A percentile compares a stretch with the other conserved stretches of the same genome.
phyloP scores from a whole-genome alignment of 257 asterid genomes.

The Verbascum thapsus region DNA sequence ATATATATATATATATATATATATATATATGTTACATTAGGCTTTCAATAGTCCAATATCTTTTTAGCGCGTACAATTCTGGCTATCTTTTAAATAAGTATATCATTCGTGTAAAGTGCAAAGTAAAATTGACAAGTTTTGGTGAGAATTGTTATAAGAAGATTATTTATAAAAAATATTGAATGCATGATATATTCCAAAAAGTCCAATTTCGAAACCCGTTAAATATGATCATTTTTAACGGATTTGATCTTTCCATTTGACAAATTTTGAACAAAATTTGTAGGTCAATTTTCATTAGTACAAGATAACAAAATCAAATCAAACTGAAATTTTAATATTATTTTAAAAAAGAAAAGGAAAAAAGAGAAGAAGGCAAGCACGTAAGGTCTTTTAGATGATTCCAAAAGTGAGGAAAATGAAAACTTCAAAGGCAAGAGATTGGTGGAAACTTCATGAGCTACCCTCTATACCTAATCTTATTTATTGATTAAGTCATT shows the following conservation, averaged over 20 bases:
- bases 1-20: too few relatives aligned
- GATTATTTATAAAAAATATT: too few relatives aligned
- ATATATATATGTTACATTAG: too few relatives aligned
- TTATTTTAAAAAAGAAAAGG: not conserved
- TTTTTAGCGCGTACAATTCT: too few relatives aligned
- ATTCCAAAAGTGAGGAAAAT: slow-evolving; percentile 25
- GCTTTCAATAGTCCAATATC: too few relatives aligned
- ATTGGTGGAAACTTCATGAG: slow-evolving; percentile 30
- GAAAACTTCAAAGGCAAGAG: slow-evolving; percentile 45
- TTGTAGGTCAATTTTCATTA: not conserved
- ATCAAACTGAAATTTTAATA: not conserved
- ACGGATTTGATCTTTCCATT: not conserved
- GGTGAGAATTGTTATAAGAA: too few relatives aligned
- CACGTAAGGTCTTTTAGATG: slow-evolving; percentile 26
- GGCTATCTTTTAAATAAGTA: too few relatives aligned
- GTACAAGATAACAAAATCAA: not conserved
- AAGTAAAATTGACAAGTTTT: too few relatives aligned
- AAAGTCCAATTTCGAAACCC: too few relatives aligned
- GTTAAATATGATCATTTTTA: too few relatives aligned
- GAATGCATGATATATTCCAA: too few relatives aligned
- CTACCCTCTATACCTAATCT: slow-evolving; percentile 32
- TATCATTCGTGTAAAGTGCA: too few relatives aligned
- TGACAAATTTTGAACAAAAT: slow-evolving; percentile 4
- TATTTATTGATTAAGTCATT: slow-evolving; percentile 38
- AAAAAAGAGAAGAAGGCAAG: slow-evolving; percentile 24